These are phyloP conservation scores for Sisymbrium irio DNA, from an alignment of 345 rosid genomes.

Conservation along the genomic window DNA sequence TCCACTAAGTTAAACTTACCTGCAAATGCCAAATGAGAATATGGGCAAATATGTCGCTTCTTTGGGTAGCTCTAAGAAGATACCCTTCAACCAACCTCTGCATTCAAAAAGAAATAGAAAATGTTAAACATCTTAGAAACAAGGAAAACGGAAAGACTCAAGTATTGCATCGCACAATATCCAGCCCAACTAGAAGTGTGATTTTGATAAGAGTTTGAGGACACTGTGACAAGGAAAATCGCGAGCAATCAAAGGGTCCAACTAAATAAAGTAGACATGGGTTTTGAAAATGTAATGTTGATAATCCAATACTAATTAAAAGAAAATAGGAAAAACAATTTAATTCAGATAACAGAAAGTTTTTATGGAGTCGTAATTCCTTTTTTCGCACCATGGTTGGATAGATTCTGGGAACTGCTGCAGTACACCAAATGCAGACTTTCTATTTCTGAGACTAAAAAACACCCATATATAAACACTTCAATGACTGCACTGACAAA, in stretches of 20 bases:
- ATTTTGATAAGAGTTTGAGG: not conserved
- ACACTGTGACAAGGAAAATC: constrained; percentile 6
- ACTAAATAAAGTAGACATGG: not conserved
- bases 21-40: constrained; percentile 97
- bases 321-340: not conserved
- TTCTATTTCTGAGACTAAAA: not conserved
- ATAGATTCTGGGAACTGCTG: not conserved
- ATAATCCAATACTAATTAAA: not conserved
- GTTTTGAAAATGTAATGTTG: not conserved
- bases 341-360: constrained; percentile 1
- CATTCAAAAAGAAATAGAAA: constrained; percentile 19
- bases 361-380: not conserved
- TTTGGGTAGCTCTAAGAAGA: constrained; percentile 93
- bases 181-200: no score
- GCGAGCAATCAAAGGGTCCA: not conserved
- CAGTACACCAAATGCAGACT: not conserved
- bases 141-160: constrained; percentile 12
- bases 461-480: not conserved
- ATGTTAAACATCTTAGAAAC: constrained; percentile 1
- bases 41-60: constrained; percentile 96
- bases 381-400: not conserved
- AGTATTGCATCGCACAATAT: not conserved
- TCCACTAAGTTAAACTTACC: constrained; percentile 43
- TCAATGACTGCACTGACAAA: not conserved
- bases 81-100: constrained; percentile 97